Conservation (phyloP, 176 grass and related monocot genomes). For the Thinopyrum elongatum region DNA sequence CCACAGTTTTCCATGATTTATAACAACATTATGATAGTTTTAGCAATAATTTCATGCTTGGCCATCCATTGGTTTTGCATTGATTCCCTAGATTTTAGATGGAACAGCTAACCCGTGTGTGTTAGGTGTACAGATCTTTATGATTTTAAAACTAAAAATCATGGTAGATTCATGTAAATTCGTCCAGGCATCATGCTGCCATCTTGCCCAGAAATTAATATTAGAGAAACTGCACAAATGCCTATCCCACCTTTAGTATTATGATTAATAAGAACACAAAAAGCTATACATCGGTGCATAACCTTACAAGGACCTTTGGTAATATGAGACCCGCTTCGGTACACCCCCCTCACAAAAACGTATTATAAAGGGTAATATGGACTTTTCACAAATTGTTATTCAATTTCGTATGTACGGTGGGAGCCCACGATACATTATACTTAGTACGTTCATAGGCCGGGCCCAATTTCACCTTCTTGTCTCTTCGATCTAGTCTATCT, state of each 20-base stretch:
- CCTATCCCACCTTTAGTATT: not conserved
- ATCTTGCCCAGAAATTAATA: not conserved
- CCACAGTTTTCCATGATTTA: not conserved
- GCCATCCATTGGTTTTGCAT: not conserved
- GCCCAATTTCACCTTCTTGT: too few relatives aligned
- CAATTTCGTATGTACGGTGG: too few relatives aligned
- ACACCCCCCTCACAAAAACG: too few relatives aligned
- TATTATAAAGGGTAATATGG: too few relatives aligned
- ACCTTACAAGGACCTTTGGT: not conserved
- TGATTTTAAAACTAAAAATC: not conserved
- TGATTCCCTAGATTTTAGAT: not conserved
- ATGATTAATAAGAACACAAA: not conserved
- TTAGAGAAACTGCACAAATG: not conserved
- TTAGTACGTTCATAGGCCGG: too few relatives aligned
- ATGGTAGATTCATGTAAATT: not conserved
- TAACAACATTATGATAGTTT: not conserved
- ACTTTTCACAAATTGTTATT: too few relatives aligned
- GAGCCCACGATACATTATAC: too few relatives aligned
- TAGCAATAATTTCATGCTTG: not conserved
- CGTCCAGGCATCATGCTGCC: not conserved
- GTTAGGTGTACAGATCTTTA: not conserved
- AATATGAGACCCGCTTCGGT: too few relatives aligned
- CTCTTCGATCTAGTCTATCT: too few relatives aligned
- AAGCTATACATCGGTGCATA: not conserved
- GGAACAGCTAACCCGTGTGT: not conserved